These are phyloP conservation scores for Geotrichum europaeum DNA, from an alignment of 1,139 yeast genomes.

Conservation along the genomic window DNA sequence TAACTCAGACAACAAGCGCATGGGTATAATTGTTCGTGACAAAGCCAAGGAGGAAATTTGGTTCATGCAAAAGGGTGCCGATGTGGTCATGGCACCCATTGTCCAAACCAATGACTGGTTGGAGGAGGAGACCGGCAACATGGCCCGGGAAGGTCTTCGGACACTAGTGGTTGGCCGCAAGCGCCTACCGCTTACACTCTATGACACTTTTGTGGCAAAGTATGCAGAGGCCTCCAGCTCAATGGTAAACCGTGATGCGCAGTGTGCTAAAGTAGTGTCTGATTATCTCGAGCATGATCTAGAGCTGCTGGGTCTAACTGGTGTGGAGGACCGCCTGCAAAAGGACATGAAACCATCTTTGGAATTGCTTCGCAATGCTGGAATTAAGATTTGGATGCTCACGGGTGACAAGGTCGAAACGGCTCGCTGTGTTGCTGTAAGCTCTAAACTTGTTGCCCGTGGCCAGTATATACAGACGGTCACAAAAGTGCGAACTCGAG, in stretches of 20 bases:
- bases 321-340: conserved; percentile 95
- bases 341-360: conserved; percentile 85
- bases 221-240: conserved; percentile 70
- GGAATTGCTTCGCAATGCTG: conserved; percentile 90
- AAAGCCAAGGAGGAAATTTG: conserved; percentile 58
- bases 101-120: conserved; percentile 90
- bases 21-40: conserved; percentile 84
- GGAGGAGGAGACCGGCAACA: conserved; percentile 93
- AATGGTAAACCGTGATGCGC: conserved; percentile 70
- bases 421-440: conserved; percentile 92
- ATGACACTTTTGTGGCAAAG: conserved; percentile 55
- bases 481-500: conserved; percentile 45
- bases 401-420: conserved; percentile 99
- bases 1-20: conserved; percentile 89
- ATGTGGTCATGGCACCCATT: conserved; percentile 83
- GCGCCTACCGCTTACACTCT: conserved; percentile 48
- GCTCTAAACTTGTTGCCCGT: conserved; percentile 84
- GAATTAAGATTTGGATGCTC: conserved; percentile 96
- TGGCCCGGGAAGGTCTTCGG: conserved; percentile 97
- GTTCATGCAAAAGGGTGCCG: conserved; percentile 95
- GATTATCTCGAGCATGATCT: conserved; percentile 74
- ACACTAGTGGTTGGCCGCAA: conserved; percentile 90
- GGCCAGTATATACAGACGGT: conserved; percentile 91
- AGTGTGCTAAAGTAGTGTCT: conserved; percentile 62
- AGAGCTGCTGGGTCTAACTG: conserved; percentile 87